A percentile compares a stretch with the other conserved stretches of the same genome.
These are phyloP conservation scores for Nitzschia inconspicua DNA, from an alignment of 108 stramenopile genomes.

Conservation along the genomic window DNA sequence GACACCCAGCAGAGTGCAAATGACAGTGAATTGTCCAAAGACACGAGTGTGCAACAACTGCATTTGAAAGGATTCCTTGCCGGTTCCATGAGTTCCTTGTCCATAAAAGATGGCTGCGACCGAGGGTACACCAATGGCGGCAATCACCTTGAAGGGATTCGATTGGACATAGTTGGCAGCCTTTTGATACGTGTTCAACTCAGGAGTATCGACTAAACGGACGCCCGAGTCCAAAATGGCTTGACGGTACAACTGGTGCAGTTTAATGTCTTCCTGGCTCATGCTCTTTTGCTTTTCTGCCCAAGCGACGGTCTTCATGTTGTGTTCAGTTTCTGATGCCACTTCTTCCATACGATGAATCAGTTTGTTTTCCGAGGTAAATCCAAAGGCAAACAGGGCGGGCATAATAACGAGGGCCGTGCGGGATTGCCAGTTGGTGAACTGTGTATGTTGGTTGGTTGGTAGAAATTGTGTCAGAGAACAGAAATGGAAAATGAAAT, in stretches of 20 bases:
- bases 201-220: conserved; percentile 60
- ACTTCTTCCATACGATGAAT: conserved; percentile 67
- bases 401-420: conserved; percentile 83
- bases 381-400: conserved; percentile 68
- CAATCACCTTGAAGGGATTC: conserved; percentile 76
- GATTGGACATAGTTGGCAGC: conserved; percentile 72
- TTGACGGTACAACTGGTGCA: conserved; percentile 43
- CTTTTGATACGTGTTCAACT: conserved; percentile 48
- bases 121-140: conserved; percentile 57
- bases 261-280: conserved; percentile 26
- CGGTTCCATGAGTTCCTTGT: conserved; percentile 34
- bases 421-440: conserved; percentile 68
- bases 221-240: conserved; percentile 61
- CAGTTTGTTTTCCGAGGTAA: conserved; percentile 56
- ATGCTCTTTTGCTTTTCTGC: conserved; percentile 46
- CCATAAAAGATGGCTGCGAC: conserved; percentile 73
- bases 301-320: conserved; percentile 62
- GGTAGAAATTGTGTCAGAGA: not conserved
- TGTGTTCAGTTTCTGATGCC: conserved; percentile 65
- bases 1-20: conserved; percentile 60
- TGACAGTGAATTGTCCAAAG: conserved; percentile 79
- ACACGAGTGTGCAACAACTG: conserved; percentile 86
- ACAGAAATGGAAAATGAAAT: not conserved
- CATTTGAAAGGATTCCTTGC: conserved; percentile 59
- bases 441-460: not conserved